Base-by-base conservation (phyloP, 306 rosid genomes). In the Cyclanthera cordifolia region DNA sequence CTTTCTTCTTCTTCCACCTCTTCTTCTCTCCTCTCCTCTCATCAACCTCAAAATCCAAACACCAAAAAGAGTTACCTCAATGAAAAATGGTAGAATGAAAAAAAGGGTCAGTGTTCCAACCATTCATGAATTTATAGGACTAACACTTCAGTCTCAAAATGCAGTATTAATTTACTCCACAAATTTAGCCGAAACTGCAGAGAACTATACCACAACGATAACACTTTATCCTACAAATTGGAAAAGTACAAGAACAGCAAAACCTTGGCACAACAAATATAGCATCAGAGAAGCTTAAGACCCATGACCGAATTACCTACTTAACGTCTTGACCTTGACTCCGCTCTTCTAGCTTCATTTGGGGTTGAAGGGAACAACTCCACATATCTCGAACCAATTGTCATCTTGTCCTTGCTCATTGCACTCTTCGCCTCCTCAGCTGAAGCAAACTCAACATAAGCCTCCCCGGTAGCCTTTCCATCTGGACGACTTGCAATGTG, bases 391-490 rank as follows among this genome's bases (percentile, higher is more conserved):
- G 99, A 90, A 47, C 99, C 99, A 21, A 94, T 94, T 32, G 90
- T 90, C 97, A 88, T 94, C 87, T 94, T 94, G 79, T 94, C 99
- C 83, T 83, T 94, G 83, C 81, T 54, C 97, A 94, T 94, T 20
- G 99, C 97, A 61, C 75, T 83, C 84, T 86, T 90, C 4, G 99
- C 99, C 83, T 94, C 97, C 6, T 88, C 99, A 6, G 75, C 73
- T 20, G 99, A 88, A 14, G 74, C 79, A 81, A 94, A 94, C 89
- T 94, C 99, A 51, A 90, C 99, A 41, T 79, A 94, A 32, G 99
- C 99, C 77, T 94, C 99, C 19, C 99, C 99, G 0, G 99, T 94
- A 51, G 99, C 97, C 78, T 94, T 94, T 61, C 99, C 99, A 68
- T 94, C 99, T 0, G 97, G 90, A 47, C 96, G 97, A 75, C 97